Evolutionary conservation across 2,329 filamentous ascomycete genomes (phyloP), one percentile per base, ranked within the genome.

Genomic region (Acrodontium crateriforme): DNA sequence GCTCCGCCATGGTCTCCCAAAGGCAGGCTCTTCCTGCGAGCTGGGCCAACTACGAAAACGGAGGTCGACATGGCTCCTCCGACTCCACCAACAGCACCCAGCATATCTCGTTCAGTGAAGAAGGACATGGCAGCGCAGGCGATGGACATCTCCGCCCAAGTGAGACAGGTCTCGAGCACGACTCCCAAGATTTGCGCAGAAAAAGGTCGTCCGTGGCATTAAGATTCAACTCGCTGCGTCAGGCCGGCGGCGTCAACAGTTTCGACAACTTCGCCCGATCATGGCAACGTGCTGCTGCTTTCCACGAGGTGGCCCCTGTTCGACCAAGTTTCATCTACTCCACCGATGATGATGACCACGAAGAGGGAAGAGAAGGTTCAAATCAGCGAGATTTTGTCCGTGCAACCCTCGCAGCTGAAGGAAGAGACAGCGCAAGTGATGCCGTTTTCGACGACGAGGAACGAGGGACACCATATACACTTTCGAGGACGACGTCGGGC

Each of bases 241-340:
- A 92, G 35, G 76, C 81, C 25, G 89, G 87, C 39, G 87, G 87
- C 27, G 78, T 85, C 36, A 95, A 95, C 62, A 91, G 81, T 54
- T 79, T 95, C 45, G 78, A 89, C 47, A 92, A 85, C 46, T 95
- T 95, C 51, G 81, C 85, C 24, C 72, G 79, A 35, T 92, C 82
- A 44, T 93, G 84, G 79, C 82, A 87, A 55, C 75, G 87, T 51
- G 87, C 87, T 19, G 83, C 84, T 15, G 77, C 69, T 32, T 95
- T 95, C 54, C 70, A 74, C 38, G 85, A 94, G 53, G 81, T 93
- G 41, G 76, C 89, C 18, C 82, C 83, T 4, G 75, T 80, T 30
- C 71, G 75, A 10, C 74, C 75, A 9, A 77, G 80, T 18, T 83
- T 92, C 49, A 63, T 81, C 29, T 49, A 62, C 28, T 49, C 49